Evolutionary conservation across 1,139 yeast genomes (phyloP).

Genomic region (Blastobotrys indianensis): DNA sequence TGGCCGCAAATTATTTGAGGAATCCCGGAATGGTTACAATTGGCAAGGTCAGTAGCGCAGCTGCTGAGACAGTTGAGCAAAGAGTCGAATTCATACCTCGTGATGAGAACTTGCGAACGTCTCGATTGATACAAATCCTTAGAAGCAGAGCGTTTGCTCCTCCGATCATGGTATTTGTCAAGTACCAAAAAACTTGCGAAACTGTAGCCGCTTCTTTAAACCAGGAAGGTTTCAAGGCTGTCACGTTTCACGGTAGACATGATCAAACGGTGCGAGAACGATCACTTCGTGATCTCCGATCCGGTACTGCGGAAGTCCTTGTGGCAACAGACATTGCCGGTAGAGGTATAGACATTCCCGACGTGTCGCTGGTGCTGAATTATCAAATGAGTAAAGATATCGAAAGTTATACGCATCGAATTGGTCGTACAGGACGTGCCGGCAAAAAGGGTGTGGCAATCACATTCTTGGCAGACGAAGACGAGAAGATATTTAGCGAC

Average conservation of each 20-base stretch:
- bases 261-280: conserved; percentile 81
- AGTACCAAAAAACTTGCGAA: conserved; percentile 70
- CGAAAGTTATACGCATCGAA: conserved; percentile 85
- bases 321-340: conserved; percentile 97
- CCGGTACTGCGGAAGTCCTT: conserved; percentile 56
- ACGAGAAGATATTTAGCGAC: conserved; percentile 45
- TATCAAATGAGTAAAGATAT: conserved; percentile 73
- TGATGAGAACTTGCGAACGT: conserved; percentile 37
- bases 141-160: conserved; percentile 35
- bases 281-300: conserved; percentile 60
- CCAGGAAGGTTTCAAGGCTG: conserved; percentile 41
- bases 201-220: conserved; percentile 47
- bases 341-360: conserved; percentile 87
- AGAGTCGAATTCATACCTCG: conserved; percentile 48
- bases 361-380: conserved; percentile 78
- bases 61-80: conserved; percentile 65
- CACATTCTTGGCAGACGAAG: conserved; percentile 57
- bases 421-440: conserved; percentile 96
- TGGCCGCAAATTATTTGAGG: conserved; percentile 56
- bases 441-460: conserved; percentile 72
- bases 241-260: conserved; percentile 79
- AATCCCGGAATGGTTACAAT: conserved; percentile 59
- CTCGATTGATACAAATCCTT: conserved; percentile 35
- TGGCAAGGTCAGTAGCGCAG: conserved; percentile 56
- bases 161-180: conserved; percentile 74